Evolutionary conservation across 345 rosid genomes (phyloP).

Genomic region (Eucalyptus brandiana): DNA sequence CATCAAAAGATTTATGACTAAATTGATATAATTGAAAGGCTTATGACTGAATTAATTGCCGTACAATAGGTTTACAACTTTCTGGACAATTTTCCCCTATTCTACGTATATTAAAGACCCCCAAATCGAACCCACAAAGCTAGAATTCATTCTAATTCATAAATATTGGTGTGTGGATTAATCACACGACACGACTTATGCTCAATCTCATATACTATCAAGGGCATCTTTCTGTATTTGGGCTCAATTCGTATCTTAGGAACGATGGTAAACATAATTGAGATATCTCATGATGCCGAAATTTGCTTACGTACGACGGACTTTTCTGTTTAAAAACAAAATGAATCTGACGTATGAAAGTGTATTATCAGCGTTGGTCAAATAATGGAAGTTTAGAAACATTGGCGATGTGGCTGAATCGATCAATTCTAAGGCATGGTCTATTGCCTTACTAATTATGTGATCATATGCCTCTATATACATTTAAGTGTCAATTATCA

Average conservation of each 20-base stretch:
- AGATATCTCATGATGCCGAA: not conserved
- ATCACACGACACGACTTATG: not conserved
- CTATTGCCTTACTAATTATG: not conserved
- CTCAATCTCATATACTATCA: not conserved
- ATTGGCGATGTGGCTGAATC: not conserved
- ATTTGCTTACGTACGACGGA: too few species aligned
- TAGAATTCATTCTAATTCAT: not conserved
- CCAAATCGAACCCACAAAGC: not conserved
- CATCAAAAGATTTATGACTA: rapidly evolving
- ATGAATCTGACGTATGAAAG: not conserved
- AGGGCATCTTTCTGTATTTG: not conserved
- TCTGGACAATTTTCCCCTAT: not conserved
- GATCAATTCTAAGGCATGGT: not conserved
- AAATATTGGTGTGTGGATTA: not conserved
- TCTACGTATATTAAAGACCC: not conserved
- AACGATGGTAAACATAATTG: not conserved
- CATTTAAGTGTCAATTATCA: not conserved
- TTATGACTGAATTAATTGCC: too few species aligned
- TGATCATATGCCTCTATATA: not conserved
- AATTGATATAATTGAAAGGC: too few species aligned
- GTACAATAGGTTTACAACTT: too few species aligned
- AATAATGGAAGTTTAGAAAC: not conserved
- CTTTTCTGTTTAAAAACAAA: too few species aligned
- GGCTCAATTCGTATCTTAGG: not conserved
- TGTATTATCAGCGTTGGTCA: not conserved